These are phyloP conservation scores for Harringtonia lauricola DNA, from an alignment of 2,329 filamentous ascomycete species.

Conservation along the genomic window DNA sequence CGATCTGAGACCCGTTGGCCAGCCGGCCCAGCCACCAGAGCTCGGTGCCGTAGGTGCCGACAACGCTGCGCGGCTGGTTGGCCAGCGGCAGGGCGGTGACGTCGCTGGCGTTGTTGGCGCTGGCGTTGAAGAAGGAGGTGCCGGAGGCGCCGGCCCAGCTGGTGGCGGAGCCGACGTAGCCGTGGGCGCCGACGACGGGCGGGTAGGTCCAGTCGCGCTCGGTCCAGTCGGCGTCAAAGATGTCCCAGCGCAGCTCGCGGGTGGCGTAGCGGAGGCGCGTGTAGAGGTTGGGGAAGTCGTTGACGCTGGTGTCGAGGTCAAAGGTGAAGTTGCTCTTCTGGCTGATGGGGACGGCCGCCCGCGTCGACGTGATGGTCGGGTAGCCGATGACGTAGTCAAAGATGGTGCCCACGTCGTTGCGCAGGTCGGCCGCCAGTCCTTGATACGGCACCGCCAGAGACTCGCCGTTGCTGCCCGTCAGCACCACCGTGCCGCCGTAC, in stretches of 20 bases:
- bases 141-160: not conserved
- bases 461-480: conserved; percentile 21
- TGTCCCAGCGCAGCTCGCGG: conserved; percentile 18
- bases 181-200: conserved; percentile 12
- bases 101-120: conserved; percentile 3
- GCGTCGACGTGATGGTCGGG: not conserved
- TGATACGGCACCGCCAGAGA: conserved; percentile 21
- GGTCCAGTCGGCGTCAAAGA: conserved; percentile 13
- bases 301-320: not conserved
- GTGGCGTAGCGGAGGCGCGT: not conserved
- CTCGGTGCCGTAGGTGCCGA: conserved; percentile 9
- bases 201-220: conserved; percentile 16
- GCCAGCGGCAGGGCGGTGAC: conserved; percentile 10
- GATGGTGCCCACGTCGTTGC: not conserved
- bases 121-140: not conserved
- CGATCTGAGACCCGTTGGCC: conserved; percentile 19
- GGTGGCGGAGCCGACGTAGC: conserved; percentile 14
- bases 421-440: conserved; percentile 9
- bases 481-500: conserved; percentile 22
- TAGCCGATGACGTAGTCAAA: conserved; percentile 2
- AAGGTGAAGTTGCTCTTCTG: conserved; percentile 1
- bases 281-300: not conserved
- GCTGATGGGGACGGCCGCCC: not conserved
- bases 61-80: conserved; percentile 11
- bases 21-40: conserved; percentile 12